These are phyloP conservation scores for Moniliophthora roreri DNA, from an alignment of 1,284 basidiomycete species.

Conservation along the genomic window DNA sequence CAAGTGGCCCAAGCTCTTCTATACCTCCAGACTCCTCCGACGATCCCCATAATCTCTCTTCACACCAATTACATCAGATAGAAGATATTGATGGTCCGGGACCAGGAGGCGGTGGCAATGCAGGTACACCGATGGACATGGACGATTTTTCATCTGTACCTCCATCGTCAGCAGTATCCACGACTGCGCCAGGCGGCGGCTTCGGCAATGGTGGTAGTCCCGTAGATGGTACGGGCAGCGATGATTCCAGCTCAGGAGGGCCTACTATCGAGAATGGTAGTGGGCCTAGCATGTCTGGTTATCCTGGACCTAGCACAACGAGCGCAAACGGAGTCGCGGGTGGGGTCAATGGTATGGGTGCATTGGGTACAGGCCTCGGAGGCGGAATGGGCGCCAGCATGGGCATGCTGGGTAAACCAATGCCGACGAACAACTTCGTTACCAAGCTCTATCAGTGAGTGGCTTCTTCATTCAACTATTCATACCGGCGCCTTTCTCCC, in stretches of 20 bases:
- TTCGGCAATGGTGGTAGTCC: constrained; percentile 44
- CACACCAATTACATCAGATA: too few relatives aligned
- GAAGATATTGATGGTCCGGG: not conserved
- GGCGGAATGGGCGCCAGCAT: constrained; percentile 31
- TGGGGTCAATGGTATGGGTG: constrained; percentile 23
- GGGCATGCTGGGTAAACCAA: constrained; percentile 60
- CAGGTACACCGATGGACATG: constrained; percentile 48
- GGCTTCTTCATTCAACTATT: constrained; percentile 7
- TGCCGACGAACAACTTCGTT: constrained; percentile 79
- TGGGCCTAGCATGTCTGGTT: constrained; percentile 5
- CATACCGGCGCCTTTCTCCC: constrained; percentile 1
- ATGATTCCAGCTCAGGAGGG: constrained; percentile 22
- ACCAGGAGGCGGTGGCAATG: constrained; percentile 29
- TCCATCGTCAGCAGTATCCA: constrained; percentile 8
- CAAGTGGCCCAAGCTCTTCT: too few relatives aligned
- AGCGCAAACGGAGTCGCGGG: too few relatives aligned
- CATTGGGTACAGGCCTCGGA: constrained; percentile 15
- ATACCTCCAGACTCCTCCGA: too few relatives aligned
- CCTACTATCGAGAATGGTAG: constrained; percentile 15
- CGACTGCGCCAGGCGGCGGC: constrained; percentile 22
- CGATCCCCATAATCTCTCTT: too few relatives aligned
- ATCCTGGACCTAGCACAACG: too few relatives aligned
- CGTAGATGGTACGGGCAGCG: constrained; percentile 49
- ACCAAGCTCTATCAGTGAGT: constrained; percentile 81
- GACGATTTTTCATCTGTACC: constrained; percentile 24